Conservation (phyloP, 306 rosid genomes). For the Citrullus colocynthis region DNA sequence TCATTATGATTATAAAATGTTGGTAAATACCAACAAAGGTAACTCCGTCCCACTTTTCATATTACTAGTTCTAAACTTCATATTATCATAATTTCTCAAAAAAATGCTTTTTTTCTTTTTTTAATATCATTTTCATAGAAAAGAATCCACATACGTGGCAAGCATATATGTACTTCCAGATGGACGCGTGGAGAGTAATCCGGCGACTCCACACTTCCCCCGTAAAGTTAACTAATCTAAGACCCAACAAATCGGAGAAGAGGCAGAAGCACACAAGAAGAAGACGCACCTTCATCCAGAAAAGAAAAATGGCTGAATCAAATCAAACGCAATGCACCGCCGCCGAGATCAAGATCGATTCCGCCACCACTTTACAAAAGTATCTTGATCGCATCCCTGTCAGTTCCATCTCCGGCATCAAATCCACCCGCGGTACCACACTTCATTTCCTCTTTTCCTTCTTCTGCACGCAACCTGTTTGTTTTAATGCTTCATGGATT, state of each 20-base stretch:
- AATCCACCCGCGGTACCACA: constrained; percentile 24
- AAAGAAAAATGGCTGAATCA: not conserved
- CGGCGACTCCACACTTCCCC: not conserved
- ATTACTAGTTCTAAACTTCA: no score
- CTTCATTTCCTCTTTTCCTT: not conserved
- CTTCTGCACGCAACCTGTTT: not conserved
- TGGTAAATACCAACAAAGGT: no score
- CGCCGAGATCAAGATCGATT: constrained; percentile 6
- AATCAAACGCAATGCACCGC: not conserved
- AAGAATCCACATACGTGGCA: not conserved
- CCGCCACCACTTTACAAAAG: constrained; percentile 39
- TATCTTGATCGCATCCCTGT: constrained; percentile 39
- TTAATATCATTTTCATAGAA: not conserved
- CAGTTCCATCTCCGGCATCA: constrained; percentile 35
- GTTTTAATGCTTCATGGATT: not conserved
- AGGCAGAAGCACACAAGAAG: not conserved
- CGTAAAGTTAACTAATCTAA: not conserved
- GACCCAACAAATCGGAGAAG: not conserved
- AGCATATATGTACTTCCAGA: not conserved
- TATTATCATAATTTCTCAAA: no score
- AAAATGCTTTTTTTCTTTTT: no score
- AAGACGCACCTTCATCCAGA: not conserved
- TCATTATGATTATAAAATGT: no score
- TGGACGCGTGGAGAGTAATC: not conserved
- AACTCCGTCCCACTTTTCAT: no score